Conservation (phyloP, 1,284 basidiomycete genomes). For the Irpex lacteus region DNA sequence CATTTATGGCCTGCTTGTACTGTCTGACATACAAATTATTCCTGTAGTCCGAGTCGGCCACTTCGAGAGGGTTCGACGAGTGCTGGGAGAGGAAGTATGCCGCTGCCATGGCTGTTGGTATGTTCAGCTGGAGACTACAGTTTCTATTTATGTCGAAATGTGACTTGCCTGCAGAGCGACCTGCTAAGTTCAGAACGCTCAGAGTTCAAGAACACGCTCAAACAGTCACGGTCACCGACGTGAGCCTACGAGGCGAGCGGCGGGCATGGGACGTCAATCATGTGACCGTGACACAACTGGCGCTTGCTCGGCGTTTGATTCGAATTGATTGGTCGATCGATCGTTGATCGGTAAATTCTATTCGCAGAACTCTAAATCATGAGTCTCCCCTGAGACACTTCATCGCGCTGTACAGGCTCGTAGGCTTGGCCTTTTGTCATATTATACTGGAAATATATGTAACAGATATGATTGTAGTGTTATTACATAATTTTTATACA, state of each 20-base stretch:
- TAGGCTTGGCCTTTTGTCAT: too few relatives aligned
- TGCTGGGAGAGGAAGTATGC: conserved; percentile 61
- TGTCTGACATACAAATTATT: conserved; percentile 45
- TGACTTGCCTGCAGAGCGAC: not conserved
- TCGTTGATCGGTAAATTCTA: too few relatives aligned
- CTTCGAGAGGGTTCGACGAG: conserved; percentile 76
- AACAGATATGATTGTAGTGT: too few relatives aligned
- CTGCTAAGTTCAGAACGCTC: not conserved
- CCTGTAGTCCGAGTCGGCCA: conserved; percentile 58
- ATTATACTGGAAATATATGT: too few relatives aligned
- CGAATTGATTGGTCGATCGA: too few relatives aligned
- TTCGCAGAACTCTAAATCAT: too few relatives aligned
- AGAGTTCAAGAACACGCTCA: not conserved
- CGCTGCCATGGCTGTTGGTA: conserved; percentile 24
- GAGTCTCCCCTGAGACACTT: too few relatives aligned
- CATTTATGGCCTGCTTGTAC: conserved; percentile 34
- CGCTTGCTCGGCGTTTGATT: too few relatives aligned
- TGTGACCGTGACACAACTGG: not conserved
- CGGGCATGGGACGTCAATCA: not conserved
- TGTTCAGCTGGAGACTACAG: not conserved
- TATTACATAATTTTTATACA: too few relatives aligned
- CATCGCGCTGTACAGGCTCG: too few relatives aligned
- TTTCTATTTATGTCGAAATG: not conserved
- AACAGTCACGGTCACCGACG: not conserved
- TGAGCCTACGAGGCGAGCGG: not conserved